A percentile compares a stretch with the other conserved stretches of the same genome.
phyloP scores from a whole-genome alignment of 805 yeast genomes.

The Candida berthetii region DNA sequence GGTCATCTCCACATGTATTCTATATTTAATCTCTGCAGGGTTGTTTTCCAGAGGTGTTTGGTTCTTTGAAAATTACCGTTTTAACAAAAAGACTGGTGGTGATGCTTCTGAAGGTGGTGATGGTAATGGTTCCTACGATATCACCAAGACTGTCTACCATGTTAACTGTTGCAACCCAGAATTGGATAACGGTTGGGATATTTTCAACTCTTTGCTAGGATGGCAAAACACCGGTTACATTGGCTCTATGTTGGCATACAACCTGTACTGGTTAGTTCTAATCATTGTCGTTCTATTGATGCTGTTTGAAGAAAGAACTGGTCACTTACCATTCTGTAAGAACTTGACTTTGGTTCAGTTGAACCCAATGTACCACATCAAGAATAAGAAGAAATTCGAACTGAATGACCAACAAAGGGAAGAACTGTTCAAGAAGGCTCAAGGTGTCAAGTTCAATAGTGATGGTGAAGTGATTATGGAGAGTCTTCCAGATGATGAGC shows the following conservation, averaged over 20 bases:
- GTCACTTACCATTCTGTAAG: slow-evolving; percentile 71
- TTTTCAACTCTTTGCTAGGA: slow-evolving; percentile 88
- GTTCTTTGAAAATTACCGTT: slow-evolving; percentile 72
- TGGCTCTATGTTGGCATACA: slow-evolving; percentile 87
- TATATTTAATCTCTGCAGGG: slow-evolving; percentile 89
- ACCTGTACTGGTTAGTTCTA: slow-evolving; percentile 77
- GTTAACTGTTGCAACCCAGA: slow-evolving; percentile 97
- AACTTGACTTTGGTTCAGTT: slow-evolving; percentile 39
- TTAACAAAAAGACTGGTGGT: slow-evolving; percentile 72
- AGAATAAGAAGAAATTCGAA: slow-evolving; percentile 58
- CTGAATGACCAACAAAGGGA: slow-evolving; percentile 46
- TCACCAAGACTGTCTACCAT: slow-evolving; percentile 81
- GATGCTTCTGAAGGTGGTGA: slow-evolving; percentile 90
- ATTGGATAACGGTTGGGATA: slow-evolving; percentile 92
- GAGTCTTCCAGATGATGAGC: neutral
- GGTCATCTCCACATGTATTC: slow-evolving; percentile 79
- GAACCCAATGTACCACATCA: slow-evolving; percentile 71
- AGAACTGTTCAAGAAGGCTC: slow-evolving; percentile 41
- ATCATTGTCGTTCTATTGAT: slow-evolving; percentile 50
- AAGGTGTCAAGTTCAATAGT: slow-evolving; percentile 26
- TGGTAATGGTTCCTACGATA: slow-evolving; percentile 94
- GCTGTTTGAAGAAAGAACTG: slow-evolving; percentile 79
- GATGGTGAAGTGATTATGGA: too few relatives aligned
- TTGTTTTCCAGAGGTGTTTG: slow-evolving; percentile 90
- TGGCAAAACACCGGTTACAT: slow-evolving; percentile 97